phyloP scores from a whole-genome alignment of 139 green algal genomes.

The Axilococcus clingmanii region DNA sequence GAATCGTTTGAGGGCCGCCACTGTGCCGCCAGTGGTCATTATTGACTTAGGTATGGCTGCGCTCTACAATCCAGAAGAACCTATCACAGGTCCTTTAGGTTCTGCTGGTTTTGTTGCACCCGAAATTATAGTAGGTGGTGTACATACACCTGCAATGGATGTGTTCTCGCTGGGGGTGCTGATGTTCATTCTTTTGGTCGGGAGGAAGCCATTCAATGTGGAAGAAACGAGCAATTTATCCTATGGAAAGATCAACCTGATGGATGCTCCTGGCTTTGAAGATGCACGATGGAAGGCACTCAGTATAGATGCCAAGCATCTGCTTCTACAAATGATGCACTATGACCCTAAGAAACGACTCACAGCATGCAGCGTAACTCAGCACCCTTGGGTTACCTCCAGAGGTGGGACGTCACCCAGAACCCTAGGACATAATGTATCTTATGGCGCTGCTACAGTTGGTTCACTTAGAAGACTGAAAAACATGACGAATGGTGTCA shows the following conservation, averaged over 20 bases:
- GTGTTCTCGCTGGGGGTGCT: constrained; percentile 37
- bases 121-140: constrained; percentile 23
- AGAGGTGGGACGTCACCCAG: constrained; percentile 20
- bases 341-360: constrained; percentile 35
- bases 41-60: constrained; percentile 43
- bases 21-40: constrained; percentile 24
- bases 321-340: constrained; percentile 37
- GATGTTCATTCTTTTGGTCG: constrained; percentile 45
- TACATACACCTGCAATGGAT: constrained; percentile 40
- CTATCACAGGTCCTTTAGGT: constrained; percentile 19
- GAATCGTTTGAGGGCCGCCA: neutral
- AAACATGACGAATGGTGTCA: constrained; percentile 29
- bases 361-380: constrained; percentile 22
- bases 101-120: constrained; percentile 40
- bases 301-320: constrained; percentile 36
- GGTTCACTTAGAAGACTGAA: constrained; percentile 30
- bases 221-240: constrained; percentile 30
- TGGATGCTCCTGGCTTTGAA: constrained; percentile 27
- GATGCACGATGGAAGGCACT: constrained; percentile 34
- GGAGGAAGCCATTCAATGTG: constrained; percentile 44
- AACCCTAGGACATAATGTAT: constrained; percentile 25
- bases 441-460: constrained; percentile 35
- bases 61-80: constrained; percentile 11
- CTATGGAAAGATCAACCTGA: constrained; percentile 24
- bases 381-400: constrained; percentile 32